A percentile compares a stretch with the other conserved stretches of the same genome.
phyloP scores from a whole-genome alignment of 805 yeast species.

The Pichia insulana region DNA sequence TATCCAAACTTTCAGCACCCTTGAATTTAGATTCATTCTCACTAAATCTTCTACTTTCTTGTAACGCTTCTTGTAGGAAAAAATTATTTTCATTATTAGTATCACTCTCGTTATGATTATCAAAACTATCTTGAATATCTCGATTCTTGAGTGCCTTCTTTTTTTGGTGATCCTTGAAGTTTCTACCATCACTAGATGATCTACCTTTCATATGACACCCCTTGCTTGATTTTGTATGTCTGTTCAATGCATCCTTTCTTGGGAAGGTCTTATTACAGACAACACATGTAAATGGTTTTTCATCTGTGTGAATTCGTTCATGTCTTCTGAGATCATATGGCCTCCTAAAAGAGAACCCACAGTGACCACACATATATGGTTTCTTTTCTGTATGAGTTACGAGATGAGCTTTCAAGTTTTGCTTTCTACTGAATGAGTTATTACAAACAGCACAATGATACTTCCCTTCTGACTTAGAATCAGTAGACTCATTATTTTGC shows the following conservation, averaged over 20 bases:
- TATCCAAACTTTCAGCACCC: too few relatives aligned
- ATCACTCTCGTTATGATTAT: background rate
- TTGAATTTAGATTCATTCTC: background rate
- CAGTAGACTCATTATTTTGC: background rate
- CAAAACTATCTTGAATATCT: background rate
- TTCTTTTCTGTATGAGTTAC: slow-evolving; percentile 57
- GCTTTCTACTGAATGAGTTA: slow-evolving; percentile 61
- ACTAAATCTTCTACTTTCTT: too few relatives aligned
- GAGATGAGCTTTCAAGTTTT: slow-evolving; percentile 65
- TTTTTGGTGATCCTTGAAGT: background rate
- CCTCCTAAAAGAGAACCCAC: slow-evolving; percentile 57
- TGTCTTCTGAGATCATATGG: slow-evolving; percentile 73
- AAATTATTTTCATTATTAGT: background rate
- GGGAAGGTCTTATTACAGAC: slow-evolving; percentile 57
- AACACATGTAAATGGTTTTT: slow-evolving; percentile 55
- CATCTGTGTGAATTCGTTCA: slow-evolving; percentile 48
- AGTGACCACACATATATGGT: slow-evolving; percentile 55
- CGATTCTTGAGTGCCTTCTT: background rate
- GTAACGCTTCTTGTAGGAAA: slow-evolving; percentile 5
- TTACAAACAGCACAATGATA: slow-evolving; percentile 51
- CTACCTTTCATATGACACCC: background rate
- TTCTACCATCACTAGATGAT: too few relatives aligned
- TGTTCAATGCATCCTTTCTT: slow-evolving; percentile 64
- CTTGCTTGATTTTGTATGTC: slow-evolving; percentile 50
- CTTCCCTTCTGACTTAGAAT: slow-evolving; percentile 21